phyloP scores from a whole-genome alignment of 106 monocot species.

The Agapanthus africanus region DNA sequence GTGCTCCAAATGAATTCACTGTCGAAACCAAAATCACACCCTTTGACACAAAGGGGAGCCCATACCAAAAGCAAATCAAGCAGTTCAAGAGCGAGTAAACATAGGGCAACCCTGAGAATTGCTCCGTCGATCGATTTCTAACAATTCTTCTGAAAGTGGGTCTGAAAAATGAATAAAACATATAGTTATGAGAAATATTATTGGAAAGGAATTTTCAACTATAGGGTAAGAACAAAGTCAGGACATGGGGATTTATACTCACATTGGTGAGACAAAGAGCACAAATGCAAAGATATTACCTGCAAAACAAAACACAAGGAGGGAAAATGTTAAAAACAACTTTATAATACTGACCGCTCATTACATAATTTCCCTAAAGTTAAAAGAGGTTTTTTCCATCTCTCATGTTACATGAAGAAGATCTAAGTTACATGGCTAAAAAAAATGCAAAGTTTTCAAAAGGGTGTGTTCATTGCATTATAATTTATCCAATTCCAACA shows the following conservation, averaged over 20 bases:
- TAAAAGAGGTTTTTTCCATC: no score
- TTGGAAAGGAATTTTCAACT: background rate
- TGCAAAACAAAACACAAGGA: slow-evolving; percentile 24
- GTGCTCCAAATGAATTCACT: slow-evolving; percentile 73
- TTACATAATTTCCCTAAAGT: no score
- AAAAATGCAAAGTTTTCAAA: no score
- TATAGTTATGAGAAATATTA: background rate
- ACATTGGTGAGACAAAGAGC: slow-evolving; percentile 85
- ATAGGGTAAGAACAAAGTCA: background rate
- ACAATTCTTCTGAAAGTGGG: slow-evolving; percentile 82
- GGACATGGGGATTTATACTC: slow-evolving; percentile 9
- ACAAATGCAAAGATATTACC: slow-evolving; percentile 84
- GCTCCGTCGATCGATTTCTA: slow-evolving; percentile 65
- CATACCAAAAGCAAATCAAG: slow-evolving; percentile 88
- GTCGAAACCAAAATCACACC: slow-evolving; percentile 73
- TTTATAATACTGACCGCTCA: no score
- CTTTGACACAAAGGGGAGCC: slow-evolving; percentile 64
- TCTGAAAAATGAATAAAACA: background rate
- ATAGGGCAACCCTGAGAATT: slow-evolving; percentile 31
- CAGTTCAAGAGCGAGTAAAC: slow-evolving; percentile 17
- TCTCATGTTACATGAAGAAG: no score
- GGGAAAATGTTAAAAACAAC: background rate
- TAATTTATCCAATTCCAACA: no score
- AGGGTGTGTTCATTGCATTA: no score
- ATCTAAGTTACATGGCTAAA: no score